Evolutionary conservation across 192 early-diverging fungal species (phyloP).

Genomic region (Coemansia sp.): DNA sequence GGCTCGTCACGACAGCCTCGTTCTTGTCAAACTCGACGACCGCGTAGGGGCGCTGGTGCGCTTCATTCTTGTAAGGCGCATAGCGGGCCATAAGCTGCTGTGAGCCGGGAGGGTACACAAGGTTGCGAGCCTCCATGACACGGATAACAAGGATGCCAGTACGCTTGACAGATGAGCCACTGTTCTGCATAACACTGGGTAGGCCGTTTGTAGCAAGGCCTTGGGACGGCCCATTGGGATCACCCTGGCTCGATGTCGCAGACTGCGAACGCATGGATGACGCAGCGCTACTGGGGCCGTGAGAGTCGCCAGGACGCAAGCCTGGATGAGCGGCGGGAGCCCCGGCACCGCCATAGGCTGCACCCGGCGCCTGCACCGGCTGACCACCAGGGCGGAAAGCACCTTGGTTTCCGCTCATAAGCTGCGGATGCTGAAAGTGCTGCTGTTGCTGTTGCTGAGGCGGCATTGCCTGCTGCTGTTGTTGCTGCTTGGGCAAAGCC

Average conservation of each 20-base stretch:
- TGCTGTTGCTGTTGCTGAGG: slow-evolving; percentile 26
- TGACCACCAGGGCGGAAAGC: slow-evolving; percentile 18
- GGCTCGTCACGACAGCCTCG: slow-evolving; percentile 80
- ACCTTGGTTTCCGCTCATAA: slow-evolving; percentile 4
- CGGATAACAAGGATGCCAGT: slow-evolving; percentile 76
- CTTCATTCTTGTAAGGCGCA: slow-evolving; percentile 57
- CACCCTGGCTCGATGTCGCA: slow-evolving; percentile 20
- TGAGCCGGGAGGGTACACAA: slow-evolving; percentile 68
- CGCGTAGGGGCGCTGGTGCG: slow-evolving; percentile 77
- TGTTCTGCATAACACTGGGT: slow-evolving; percentile 34
- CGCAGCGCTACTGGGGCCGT: slow-evolving; percentile 18
- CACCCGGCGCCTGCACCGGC: slow-evolving; percentile 15
- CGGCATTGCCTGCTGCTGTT: slow-evolving; percentile 14
- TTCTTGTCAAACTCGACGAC: slow-evolving; percentile 96
- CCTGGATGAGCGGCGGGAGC: slow-evolving; percentile 11
- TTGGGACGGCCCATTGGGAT: slow-evolving; percentile 12
- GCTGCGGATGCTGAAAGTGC: slow-evolving; percentile 13
- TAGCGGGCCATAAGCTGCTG: slow-evolving; percentile 56
- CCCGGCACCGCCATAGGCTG: slow-evolving; percentile 17
- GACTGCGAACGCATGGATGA: slow-evolving; percentile 21
- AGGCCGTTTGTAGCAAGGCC: slow-evolving; percentile 42
- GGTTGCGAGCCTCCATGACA: slow-evolving; percentile 76
- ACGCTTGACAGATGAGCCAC: slow-evolving; percentile 40
- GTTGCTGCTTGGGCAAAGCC: slow-evolving; percentile 31
- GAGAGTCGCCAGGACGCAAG: slow-evolving; percentile 15